These are phyloP conservation scores for Paxillus ammoniavirescens DNA, from an alignment of 768 basidiomycete species.

Conservation along the genomic window DNA sequence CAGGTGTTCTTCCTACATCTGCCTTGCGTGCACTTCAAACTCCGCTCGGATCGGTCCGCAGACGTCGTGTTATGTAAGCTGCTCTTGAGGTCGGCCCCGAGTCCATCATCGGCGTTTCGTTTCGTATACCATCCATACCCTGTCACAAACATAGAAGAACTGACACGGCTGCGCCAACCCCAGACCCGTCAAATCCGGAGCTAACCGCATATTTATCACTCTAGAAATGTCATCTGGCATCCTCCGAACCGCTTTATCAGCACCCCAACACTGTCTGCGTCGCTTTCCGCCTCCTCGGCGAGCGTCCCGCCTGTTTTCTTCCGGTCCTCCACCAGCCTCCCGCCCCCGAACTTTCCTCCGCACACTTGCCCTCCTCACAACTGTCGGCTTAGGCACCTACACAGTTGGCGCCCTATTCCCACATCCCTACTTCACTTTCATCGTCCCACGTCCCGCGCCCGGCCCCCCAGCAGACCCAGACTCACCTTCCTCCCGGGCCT, in stretches of 20 bases:
- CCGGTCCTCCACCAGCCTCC: neutral
- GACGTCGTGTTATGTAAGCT: too few relatives aligned
- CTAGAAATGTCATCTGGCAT: constrained; percentile 6
- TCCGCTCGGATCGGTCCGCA: constrained; percentile 25
- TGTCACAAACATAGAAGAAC: neutral
- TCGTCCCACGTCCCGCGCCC: constrained; percentile 78
- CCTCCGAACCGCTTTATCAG: constrained; percentile 6
- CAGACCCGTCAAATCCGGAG: too few relatives aligned
- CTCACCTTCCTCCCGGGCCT: constrained; percentile 56
- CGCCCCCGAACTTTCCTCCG: constrained; percentile 10
- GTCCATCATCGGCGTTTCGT: too few relatives aligned
- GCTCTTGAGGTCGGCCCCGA: too few relatives aligned
- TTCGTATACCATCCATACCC: neutral
- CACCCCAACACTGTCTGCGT: neutral
- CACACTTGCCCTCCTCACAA: constrained; percentile 18
- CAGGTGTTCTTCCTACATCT: too few relatives aligned
- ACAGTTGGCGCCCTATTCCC: constrained; percentile 67
- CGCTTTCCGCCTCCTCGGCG: neutral
- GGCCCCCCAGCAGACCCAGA: constrained; percentile 55
- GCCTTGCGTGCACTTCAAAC: neutral
- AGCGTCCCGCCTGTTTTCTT: constrained; percentile 16
- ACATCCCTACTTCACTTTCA: constrained; percentile 58
- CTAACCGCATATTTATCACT: neutral
- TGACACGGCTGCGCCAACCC: neutral
- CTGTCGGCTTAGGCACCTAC: constrained; percentile 35